Evolutionary conservation across 2,329 filamentous ascomycete genomes (phyloP), one percentile per base, ranked within the genome.

Genomic region (Hypoxylon sp.): DNA sequence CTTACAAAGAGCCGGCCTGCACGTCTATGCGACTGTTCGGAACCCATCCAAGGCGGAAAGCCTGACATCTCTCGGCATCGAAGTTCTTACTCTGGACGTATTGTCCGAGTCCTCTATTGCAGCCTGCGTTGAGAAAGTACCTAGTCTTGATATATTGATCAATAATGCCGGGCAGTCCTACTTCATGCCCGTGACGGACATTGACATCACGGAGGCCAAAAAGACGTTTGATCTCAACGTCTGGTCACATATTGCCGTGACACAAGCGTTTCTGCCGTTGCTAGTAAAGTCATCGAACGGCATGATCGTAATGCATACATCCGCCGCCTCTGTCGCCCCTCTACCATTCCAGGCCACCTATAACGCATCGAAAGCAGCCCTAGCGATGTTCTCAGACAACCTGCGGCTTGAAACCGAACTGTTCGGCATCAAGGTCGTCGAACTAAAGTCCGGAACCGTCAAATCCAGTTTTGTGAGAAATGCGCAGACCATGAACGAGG

Each of bases 351-450:
- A 79, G 27, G 73, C 71, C 27, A 57, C 75, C 2, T 71, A 72
- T 48, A 70, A 65, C 60, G 50, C 66, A 6, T 71, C 82, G 30
- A 88, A 88, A 74, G 81, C 79, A 13, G 82, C 83, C 22, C 73
- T 83, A 2, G 82, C 82, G 7, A 83, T 81, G 2, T 66, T 86
- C 4, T 81, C 82, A 6, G 83, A 85, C 63, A 80, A 37, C 80
- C 0, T 87, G 1, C 74, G 75, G 0, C 65, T 75, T 0, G 86
- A 88, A 75, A 74, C 86, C 1, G 73, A 71, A 1, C 80, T 81
- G 0, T 85, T 88, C 31, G 79, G 82, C 5, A 81, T 88, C 46
- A 69, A 77, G 1, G 81, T 82, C 1, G 72, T 78, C 53, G 74
- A 78, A 10, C 71, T 84, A 25, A 80, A 81, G 57, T 81, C 81